Percentiles rank a stretch among this genome's conserved stretches.
phyloP scores from a whole-genome alignment of 495 filamentous ascomycete species.

The Oidiodendron maius region DNA sequence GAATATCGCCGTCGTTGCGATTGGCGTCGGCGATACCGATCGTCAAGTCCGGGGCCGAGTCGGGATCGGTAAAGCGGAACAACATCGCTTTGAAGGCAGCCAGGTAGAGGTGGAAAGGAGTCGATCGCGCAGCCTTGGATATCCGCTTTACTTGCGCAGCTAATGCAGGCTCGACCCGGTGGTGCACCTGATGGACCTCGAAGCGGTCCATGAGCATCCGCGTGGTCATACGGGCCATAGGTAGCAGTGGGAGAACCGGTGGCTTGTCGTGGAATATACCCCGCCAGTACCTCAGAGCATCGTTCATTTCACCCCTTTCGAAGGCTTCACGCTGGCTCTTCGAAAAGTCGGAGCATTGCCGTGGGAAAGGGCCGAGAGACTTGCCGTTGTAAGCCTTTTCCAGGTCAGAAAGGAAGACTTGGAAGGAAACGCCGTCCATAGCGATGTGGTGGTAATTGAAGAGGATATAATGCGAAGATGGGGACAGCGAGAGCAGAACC shows the following conservation, averaged over 20 bases:
- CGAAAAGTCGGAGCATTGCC: slow-evolving; percentile 19
- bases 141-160: slow-evolving; percentile 1
- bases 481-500: slow-evolving; percentile 9
- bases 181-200: background rate
- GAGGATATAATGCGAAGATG: slow-evolving; percentile 12
- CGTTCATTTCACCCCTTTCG: background rate
- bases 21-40: slow-evolving; percentile 38
- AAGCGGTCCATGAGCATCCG: background rate
- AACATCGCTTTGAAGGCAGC: slow-evolving; percentile 21
- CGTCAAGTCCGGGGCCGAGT: too few species aligned
- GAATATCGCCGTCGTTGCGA: slow-evolving; percentile 9
- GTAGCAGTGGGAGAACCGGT: slow-evolving; percentile 31
- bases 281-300: slow-evolving; percentile 31
- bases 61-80: slow-evolving; percentile 10
- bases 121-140: slow-evolving; percentile 8
- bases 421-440: slow-evolving; percentile 41
- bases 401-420: slow-evolving; percentile 33
- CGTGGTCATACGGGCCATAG: background rate
- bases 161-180: background rate
- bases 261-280: slow-evolving; percentile 22
- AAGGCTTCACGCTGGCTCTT: slow-evolving; percentile 6
- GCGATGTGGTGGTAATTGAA: slow-evolving; percentile 36
- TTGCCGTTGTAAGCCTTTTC: slow-evolving; percentile 30
- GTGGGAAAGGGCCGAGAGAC: background rate
- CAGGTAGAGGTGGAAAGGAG: slow-evolving; percentile 27